Conservation (phyloP, 768 basidiomycete species). For the Gloeopeniophorella convolvens region DNA sequence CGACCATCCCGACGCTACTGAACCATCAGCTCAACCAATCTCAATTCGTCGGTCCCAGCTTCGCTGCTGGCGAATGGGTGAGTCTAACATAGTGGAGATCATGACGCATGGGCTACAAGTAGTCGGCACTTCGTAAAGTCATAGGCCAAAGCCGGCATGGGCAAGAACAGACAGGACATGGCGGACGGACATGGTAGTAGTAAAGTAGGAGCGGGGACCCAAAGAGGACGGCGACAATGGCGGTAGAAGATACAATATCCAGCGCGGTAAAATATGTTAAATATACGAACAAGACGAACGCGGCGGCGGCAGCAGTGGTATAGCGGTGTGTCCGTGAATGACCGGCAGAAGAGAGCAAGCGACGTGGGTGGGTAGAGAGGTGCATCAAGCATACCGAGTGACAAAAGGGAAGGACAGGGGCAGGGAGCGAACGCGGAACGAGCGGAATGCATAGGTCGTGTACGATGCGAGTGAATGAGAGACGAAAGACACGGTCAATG, state of each 20-base stretch:
- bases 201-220: too few relatives aligned
- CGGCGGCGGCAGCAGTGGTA: not conserved
- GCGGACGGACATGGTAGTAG: too few relatives aligned
- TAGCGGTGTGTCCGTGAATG: not conserved
- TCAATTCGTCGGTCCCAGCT: too few relatives aligned
- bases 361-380: not conserved
- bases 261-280: constrained; percentile 12
- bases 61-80: too few relatives aligned
- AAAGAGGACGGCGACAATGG: too few relatives aligned
- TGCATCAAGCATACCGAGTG: constrained; percentile 6
- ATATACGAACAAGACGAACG: constrained; percentile 11
- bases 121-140: constrained; percentile 7
- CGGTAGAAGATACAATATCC: constrained; percentile 12
- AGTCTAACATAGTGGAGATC: too few relatives aligned
- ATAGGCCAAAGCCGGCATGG: not conserved
- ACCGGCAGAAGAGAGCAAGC: not conserved
- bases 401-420: not conserved
- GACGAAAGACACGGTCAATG: not conserved
- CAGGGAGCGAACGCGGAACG: not conserved
- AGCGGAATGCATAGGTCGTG: not conserved
- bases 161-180: too few relatives aligned
- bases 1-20: not conserved
- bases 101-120: constrained; percentile 11
- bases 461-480: not conserved
- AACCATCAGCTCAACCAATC: not conserved